Conservation (phyloP, 257 asterid species). For the Nicotiana undulata region DNA sequence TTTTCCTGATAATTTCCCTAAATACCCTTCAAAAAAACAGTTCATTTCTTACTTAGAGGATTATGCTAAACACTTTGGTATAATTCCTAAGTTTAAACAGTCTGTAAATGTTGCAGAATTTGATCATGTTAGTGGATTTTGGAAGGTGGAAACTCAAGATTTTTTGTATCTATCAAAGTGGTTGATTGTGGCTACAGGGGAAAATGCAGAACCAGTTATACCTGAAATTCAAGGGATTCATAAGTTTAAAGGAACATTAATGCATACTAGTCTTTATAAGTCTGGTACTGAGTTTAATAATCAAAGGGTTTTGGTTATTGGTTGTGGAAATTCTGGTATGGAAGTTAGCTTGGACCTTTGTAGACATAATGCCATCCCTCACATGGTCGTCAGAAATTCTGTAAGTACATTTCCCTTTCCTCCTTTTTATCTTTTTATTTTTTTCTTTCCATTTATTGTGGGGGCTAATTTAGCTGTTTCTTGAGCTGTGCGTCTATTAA, state of each 20-base stretch:
- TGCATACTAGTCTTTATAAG: slow-evolving; percentile 56
- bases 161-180: slow-evolving; percentile 33
- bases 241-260: slow-evolving; percentile 40
- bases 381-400: slow-evolving; percentile 74
- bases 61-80: slow-evolving; percentile 46
- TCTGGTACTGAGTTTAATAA: slow-evolving; percentile 49
- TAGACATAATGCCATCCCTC: slow-evolving; percentile 48
- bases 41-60: slow-evolving; percentile 65
- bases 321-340: slow-evolving; percentile 97
- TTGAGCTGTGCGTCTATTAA: no score
- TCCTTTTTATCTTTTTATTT: background rate
- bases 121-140: slow-evolving; percentile 29
- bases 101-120: slow-evolving; percentile 35
- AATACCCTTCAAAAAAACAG: slow-evolving; percentile 63
- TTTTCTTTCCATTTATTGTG: background rate
- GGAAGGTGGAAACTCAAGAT: slow-evolving; percentile 48
- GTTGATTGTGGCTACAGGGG: slow-evolving; percentile 80
- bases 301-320: slow-evolving; percentile 56
- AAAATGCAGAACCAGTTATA: slow-evolving; percentile 67
- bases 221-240: slow-evolving; percentile 65
- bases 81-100: slow-evolving; percentile 48
- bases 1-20: slow-evolving; percentile 60
- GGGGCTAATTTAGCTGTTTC: no score
- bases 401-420: slow-evolving; percentile 30
- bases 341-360: slow-evolving; percentile 87